Conservation (phyloP, 257 asterid species). For the Mitragyna speciosa region DNA sequence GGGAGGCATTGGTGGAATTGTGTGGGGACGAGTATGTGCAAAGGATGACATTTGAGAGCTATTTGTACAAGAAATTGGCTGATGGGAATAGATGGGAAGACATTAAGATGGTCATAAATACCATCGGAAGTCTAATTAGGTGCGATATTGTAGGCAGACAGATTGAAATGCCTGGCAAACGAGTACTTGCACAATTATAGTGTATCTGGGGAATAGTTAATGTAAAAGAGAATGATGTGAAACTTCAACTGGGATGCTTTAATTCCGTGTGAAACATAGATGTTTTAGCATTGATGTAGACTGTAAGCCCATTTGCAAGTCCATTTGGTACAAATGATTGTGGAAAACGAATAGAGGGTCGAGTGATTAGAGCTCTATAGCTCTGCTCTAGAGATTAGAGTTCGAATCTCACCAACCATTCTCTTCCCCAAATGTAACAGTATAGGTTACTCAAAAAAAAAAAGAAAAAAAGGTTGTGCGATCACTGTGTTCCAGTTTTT, state of each 20-base stretch:
- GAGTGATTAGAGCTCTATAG: too few species aligned
- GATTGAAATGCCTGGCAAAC: constrained; percentile 25
- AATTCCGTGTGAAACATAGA: not conserved
- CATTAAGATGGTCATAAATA: constrained; percentile 52
- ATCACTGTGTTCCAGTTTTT: too few species aligned
- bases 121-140: constrained; percentile 68
- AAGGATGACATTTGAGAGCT: constrained; percentile 83
- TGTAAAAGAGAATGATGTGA: not conserved
- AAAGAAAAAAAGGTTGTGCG: too few species aligned
- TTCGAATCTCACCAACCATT: too few species aligned
- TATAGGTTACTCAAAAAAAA: too few species aligned
- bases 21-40: constrained; percentile 83
- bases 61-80: constrained; percentile 68
- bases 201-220: not conserved
- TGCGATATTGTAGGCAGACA: constrained; percentile 55
- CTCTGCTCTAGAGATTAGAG: too few species aligned
- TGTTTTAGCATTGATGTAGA: too few species aligned
- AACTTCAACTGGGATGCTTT: not conserved
- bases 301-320: too few species aligned
- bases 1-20: constrained; percentile 88
- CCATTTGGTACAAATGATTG: not conserved
- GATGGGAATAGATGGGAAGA: constrained; percentile 38
- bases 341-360: too few species aligned
- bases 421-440: too few species aligned
- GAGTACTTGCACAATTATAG: constrained; percentile 23